Conservation (phyloP, 805 yeast species). For the Nakazawaea pomicola region DNA sequence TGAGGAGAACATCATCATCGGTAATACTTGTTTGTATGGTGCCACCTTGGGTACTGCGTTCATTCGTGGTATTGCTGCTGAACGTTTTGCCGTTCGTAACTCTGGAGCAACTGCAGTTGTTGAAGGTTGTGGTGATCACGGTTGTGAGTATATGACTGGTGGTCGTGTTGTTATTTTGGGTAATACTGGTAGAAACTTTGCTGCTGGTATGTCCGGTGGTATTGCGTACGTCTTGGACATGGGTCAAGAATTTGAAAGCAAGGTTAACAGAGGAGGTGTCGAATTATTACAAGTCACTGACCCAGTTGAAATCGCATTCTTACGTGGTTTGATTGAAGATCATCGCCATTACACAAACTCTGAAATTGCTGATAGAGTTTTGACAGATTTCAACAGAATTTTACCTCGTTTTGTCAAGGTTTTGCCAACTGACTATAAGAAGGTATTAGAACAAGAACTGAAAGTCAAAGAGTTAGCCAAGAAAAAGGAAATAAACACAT, state of each 20-base stretch:
- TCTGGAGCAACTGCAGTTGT: conserved; percentile 97
- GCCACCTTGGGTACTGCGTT: conserved; percentile 95
- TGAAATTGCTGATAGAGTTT: conserved; percentile 77
- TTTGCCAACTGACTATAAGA: conserved; percentile 86
- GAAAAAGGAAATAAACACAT: conserved; percentile 59
- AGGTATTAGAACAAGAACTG: conserved; percentile 70
- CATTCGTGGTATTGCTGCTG: conserved; percentile 96
- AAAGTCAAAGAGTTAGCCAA: conserved; percentile 45
- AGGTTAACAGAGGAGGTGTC: conserved; percentile 77
- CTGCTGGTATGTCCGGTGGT: conserved; percentile 99
- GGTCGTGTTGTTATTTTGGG: conserved; percentile 95
- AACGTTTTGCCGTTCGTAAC: conserved; percentile 96
- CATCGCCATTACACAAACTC: conserved; percentile 94
- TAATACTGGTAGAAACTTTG: conserved; percentile 86
- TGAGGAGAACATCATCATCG: conserved; percentile 93
- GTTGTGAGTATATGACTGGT: conserved; percentile 99
- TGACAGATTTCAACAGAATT: conserved; percentile 83
- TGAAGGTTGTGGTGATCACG: conserved; percentile 98
- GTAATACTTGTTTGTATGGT: conserved; percentile 97
- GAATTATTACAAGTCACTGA: conserved; percentile 74
- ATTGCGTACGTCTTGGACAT: conserved; percentile 94
- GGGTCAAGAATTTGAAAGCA: conserved; percentile 83
- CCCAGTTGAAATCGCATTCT: conserved; percentile 89
- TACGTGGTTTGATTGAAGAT: conserved; percentile 89
- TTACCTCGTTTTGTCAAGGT: conserved; percentile 90